A percentile compares a stretch with the other conserved stretches of the same genome.
phyloP scores from a whole-genome alignment of 257 asterid genomes.

The Solanum tarapatanum region DNA sequence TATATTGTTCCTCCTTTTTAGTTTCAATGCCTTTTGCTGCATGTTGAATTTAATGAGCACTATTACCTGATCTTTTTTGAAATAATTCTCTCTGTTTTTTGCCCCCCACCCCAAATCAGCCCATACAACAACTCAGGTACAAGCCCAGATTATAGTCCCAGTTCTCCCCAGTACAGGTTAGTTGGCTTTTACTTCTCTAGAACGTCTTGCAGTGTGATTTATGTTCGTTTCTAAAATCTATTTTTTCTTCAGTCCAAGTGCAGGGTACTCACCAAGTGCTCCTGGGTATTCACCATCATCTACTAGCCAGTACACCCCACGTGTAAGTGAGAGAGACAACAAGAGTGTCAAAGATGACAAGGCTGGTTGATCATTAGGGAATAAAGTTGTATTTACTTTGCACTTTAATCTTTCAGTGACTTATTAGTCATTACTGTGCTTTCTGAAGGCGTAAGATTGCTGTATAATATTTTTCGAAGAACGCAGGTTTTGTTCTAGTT shows the following conservation, averaged over 20 bases:
- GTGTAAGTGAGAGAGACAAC: slow-evolving; percentile 42
- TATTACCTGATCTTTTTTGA: not conserved
- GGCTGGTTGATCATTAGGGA: slow-evolving; percentile 9
- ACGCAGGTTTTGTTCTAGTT: not conserved
- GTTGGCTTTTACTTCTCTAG: not conserved
- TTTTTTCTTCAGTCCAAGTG: slow-evolving; percentile 62
- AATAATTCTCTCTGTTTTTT: not conserved
- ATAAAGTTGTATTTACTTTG: not conserved
- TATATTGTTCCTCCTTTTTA: not conserved
- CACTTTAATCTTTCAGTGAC: not conserved
- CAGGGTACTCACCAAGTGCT: slow-evolving; percentile 92
- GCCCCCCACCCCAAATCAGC: slow-evolving; percentile 30
- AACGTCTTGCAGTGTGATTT: not conserved
- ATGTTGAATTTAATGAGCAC: not conserved
- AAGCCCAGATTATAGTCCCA: slow-evolving; percentile 74
- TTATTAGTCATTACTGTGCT: not conserved
- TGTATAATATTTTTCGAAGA: not conserved
- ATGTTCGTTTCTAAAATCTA: not conserved
- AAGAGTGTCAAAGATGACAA: slow-evolving; percentile 52
- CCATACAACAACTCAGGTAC: slow-evolving; percentile 58
- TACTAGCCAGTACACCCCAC: slow-evolving; percentile 75
- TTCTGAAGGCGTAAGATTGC: not conserved
- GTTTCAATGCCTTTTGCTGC: not conserved
- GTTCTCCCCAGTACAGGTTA: slow-evolving; percentile 90
- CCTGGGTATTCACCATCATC: slow-evolving; percentile 96